phyloP scores from a whole-genome alignment of 768 basidiomycete genomes.

The Podaxis rugospora region DNA sequence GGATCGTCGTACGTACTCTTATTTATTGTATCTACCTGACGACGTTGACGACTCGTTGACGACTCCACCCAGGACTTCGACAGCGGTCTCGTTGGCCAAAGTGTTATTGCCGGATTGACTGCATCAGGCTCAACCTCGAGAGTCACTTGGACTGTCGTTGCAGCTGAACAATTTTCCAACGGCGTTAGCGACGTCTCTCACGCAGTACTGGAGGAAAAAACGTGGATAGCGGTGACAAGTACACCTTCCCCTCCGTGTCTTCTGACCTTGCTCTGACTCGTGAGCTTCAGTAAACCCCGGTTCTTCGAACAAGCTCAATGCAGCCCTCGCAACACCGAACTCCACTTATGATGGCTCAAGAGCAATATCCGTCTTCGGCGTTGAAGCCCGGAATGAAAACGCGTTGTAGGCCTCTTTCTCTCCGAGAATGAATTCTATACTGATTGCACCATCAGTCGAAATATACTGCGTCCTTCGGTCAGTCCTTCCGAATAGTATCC shows the following conservation, averaged over 20 bases:
- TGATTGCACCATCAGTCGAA: conserved; percentile 22
- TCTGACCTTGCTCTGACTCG: background rate
- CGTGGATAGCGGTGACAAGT: conserved; percentile 56
- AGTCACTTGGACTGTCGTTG: conserved; percentile 42
- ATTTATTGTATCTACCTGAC: background rate
- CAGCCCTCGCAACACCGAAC: conserved; percentile 35
- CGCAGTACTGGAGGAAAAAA: conserved; percentile 43
- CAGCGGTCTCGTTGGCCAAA: conserved; percentile 45
- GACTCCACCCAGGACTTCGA: conserved; percentile 63
- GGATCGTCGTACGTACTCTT: conserved; percentile 48
- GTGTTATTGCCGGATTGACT: conserved; percentile 30
- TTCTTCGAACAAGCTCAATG: conserved; percentile 30
- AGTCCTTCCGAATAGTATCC: background rate
- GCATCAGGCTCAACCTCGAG: conserved; percentile 22
- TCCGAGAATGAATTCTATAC: background rate
- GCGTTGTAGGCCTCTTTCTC: conserved; percentile 37
- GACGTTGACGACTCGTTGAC: conserved; percentile 1
- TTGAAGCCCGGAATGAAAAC: conserved; percentile 16
- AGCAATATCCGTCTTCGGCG: conserved; percentile 47
- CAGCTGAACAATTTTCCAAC: conserved; percentile 40
- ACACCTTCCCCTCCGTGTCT: conserved; percentile 17
- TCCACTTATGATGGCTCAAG: conserved; percentile 40
- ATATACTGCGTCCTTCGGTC: conserved; percentile 29
- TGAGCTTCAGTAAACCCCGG: conserved; percentile 34
- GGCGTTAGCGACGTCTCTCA: conserved; percentile 36